Evolutionary conservation across 2,329 filamentous ascomycete genomes (phyloP), one percentile per base, ranked within the genome.

Genomic region (Canariomyces notabilis): DNA sequence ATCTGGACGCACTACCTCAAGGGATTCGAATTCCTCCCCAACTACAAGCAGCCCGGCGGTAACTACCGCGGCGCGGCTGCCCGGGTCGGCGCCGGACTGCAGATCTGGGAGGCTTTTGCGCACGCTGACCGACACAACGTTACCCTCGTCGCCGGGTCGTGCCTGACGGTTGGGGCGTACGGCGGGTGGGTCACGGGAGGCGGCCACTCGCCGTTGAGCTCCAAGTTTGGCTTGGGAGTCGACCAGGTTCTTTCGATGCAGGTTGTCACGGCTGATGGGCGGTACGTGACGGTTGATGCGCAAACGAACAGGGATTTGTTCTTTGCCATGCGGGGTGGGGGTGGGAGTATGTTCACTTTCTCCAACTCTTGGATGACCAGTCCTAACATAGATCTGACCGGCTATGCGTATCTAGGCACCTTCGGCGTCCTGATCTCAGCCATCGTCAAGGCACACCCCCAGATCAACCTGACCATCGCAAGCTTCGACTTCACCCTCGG

Each of bases 1-100:
- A 60, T 81, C 23, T 80, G 77, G 73, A 79, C 70, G 8, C 75
- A 79, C 43, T 59, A 70, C 45, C 65, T 80, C 36, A 74, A 76
- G 53, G 61, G 67, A 6, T 66, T 69, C 43, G 46, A 50, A 19
- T 48, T 67, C 52, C 74, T 68, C 42, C 55, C 58, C 3, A 57
- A 64, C 2, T 62, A 67, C 42, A 33, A 23, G 2, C 42, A 49
- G 7, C 48, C 38, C 2, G 50, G 54, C 8, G 54, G 59, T 5
- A 49, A 52, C 4, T 79, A 77, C 51, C 58, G 42, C 1, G 75
- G 75, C 12, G 63, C 62, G 14, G 72, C 72, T 0, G 65, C 75
- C 20, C 72, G 66, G 14, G 58, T 79, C 21, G 73, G 69, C 1
- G 71, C 75, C 3, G 76, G 76, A 6, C 11, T 51, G 14, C 44